Conservation (phyloP, 192 early-diverging fungal genomes). For the Coemansia sp. region DNA sequence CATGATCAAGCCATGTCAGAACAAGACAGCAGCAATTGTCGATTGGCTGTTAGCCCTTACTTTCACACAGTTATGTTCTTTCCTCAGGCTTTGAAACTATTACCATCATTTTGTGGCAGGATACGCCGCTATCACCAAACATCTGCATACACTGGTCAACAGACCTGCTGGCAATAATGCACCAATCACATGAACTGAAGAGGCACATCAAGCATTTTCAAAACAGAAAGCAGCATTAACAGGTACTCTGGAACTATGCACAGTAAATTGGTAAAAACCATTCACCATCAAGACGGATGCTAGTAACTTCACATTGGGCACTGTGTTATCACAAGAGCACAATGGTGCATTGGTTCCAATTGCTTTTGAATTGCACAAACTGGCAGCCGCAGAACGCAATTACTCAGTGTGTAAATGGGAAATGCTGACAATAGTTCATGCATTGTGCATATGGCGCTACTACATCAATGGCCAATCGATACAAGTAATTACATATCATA, state of each 20-base stretch:
- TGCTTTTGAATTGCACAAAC: constrained; percentile 15
- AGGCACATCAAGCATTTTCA: neutral
- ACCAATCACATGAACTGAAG: neutral
- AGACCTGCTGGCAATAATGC: neutral
- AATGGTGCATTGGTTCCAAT: constrained; percentile 8
- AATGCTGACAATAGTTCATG: neutral
- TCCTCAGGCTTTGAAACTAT: no score
- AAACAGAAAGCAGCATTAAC: neutral
- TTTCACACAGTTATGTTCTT: no score
- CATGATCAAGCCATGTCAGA: no score
- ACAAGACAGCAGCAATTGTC: no score
- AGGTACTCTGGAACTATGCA: neutral
- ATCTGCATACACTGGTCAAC: neutral
- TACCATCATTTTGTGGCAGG: no score
- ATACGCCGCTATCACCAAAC: neutral
- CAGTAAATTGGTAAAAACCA: neutral
- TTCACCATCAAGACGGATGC: constrained; percentile 13
- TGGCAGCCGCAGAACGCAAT: constrained; percentile 2
- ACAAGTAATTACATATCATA: constrained; percentile 2
- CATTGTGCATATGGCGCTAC: constrained; percentile 5
- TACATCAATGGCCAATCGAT: neutral
- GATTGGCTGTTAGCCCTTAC: no score
- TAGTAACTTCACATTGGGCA: constrained; percentile 5
- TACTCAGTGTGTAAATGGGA: constrained; percentile 13
- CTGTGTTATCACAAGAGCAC: constrained; percentile 13